Percentiles rank a stretch among this genome's conserved stretches.
phyloP scores from a whole-genome alignment of 768 basidiomycete species.

The Termitomyces sp. region DNA sequence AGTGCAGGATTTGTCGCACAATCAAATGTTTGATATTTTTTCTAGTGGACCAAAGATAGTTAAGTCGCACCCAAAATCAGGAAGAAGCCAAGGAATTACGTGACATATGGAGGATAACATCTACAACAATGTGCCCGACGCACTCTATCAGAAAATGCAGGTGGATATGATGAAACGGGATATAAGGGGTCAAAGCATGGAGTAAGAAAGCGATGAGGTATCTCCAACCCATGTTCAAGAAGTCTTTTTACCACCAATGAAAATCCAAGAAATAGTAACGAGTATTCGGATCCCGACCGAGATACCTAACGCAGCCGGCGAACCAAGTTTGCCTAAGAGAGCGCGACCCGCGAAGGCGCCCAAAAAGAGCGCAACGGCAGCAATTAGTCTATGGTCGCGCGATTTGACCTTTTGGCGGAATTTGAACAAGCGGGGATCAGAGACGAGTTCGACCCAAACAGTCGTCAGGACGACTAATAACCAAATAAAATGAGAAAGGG shows the following conservation, averaged over 20 bases:
- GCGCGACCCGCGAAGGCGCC: constrained; percentile 71
- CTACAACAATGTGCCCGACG: neutral
- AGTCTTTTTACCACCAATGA: constrained; percentile 42
- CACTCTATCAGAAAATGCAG: neutral
- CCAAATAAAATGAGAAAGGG: neutral
- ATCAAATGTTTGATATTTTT: neutral
- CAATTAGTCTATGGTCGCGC: constrained; percentile 9
- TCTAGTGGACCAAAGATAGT: neutral
- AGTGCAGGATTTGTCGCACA: neutral
- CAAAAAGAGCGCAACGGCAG: constrained; percentile 54
- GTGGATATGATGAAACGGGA: neutral
- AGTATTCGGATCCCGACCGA: constrained; percentile 57
- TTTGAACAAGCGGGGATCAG: constrained; percentile 41
- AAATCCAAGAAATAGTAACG: constrained; percentile 59
- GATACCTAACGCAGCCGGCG: constrained; percentile 61
- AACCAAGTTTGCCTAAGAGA: constrained; percentile 52
- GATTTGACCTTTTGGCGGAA: constrained; percentile 40
- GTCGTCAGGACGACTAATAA: constrained; percentile 76
- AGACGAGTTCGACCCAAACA: constrained; percentile 82
- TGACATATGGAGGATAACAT: neutral
- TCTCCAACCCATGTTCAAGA: neutral
- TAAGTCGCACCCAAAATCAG: neutral
- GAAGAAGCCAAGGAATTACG: neutral
- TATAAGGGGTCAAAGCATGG: neutral
- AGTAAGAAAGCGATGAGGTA: neutral